Evolutionary conservation across 441 rosid species (phyloP).

Genomic region (Aquilaria agallochum): DNA sequence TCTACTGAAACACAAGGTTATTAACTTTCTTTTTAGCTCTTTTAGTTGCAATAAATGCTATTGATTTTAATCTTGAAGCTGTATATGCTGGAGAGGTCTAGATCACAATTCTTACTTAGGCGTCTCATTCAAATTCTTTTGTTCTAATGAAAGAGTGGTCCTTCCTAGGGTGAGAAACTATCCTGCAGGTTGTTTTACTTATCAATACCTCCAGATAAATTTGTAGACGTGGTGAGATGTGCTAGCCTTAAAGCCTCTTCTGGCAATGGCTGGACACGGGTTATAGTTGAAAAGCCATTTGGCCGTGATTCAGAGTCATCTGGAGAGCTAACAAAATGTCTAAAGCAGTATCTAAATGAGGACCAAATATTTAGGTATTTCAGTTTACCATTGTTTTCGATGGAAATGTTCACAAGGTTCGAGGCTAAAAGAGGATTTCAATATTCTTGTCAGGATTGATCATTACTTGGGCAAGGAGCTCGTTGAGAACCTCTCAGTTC

Average conservation of each 20-base stretch:
- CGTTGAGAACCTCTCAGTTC: conserved; percentile 86
- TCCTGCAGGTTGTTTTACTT: conserved; percentile 88
- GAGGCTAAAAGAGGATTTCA: background rate
- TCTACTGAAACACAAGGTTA: background rate
- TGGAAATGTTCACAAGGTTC: background rate
- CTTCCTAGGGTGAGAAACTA: conserved; percentile 54
- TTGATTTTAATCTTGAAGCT: background rate
- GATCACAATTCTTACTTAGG: background rate
- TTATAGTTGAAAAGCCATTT: conserved; percentile 91
- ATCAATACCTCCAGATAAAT: conserved; percentile 81
- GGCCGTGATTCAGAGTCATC: conserved; percentile 89
- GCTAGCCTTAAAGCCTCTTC: conserved; percentile 74
- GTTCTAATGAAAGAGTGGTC: conserved; percentile 3
- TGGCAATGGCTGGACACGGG: conserved; percentile 77
- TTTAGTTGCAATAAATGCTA: background rate
- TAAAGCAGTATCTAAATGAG: conserved; percentile 73
- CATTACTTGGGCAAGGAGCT: conserved; percentile 97
- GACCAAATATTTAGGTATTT: conserved; percentile 89
- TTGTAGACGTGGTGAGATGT: conserved; percentile 81
- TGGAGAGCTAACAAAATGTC: conserved; percentile 62
- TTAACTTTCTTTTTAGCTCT: background rate
- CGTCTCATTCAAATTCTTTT: background rate
- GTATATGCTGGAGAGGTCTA: background rate
- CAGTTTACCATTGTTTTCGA: conserved; percentile 1
- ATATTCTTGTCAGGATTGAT: conserved; percentile 52